These are phyloP conservation scores for Corylus avellana DNA, from an alignment of 306 rosid genomes.

Conservation along the genomic window DNA sequence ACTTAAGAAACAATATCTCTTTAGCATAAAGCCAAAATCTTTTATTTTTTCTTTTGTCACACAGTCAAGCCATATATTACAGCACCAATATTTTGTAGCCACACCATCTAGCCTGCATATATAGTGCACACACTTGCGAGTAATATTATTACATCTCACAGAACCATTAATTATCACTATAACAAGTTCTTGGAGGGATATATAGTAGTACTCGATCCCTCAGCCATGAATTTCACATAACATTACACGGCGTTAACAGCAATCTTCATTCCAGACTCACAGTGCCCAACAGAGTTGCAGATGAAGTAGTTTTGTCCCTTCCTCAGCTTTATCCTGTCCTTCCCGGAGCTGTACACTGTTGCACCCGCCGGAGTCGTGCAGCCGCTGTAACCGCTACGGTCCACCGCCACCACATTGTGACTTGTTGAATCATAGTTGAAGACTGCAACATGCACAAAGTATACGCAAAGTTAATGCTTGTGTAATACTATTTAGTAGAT, in stretches of 20 bases:
- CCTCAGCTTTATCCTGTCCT: constrained; percentile 46
- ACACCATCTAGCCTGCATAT: background rate
- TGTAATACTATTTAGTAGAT: too few species aligned
- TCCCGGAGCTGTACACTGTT: constrained; percentile 48
- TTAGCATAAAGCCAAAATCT: background rate
- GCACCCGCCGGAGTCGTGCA: constrained; percentile 55
- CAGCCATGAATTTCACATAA: background rate
- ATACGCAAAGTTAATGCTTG: too few species aligned
- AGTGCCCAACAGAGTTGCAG: constrained; percentile 62
- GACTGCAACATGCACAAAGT: constrained; percentile 31
- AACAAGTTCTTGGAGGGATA: background rate
- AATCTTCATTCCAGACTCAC: constrained; percentile 63
- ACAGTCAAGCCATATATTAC: background rate
- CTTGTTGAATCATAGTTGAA: constrained; percentile 47
- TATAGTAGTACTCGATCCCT: background rate
- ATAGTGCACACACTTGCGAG: background rate
- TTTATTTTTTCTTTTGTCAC: background rate
- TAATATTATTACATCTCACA: background rate
- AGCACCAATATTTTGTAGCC: background rate
- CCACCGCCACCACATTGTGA: constrained; percentile 69
- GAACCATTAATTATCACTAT: background rate
- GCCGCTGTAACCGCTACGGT: constrained; percentile 35
- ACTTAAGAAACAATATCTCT: background rate
- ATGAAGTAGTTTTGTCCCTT: constrained; percentile 63
- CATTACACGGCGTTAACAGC: constrained; percentile 47